Evolutionary conservation across 805 yeast species (phyloP).

Genomic region (Ogataea dorogensis): DNA sequence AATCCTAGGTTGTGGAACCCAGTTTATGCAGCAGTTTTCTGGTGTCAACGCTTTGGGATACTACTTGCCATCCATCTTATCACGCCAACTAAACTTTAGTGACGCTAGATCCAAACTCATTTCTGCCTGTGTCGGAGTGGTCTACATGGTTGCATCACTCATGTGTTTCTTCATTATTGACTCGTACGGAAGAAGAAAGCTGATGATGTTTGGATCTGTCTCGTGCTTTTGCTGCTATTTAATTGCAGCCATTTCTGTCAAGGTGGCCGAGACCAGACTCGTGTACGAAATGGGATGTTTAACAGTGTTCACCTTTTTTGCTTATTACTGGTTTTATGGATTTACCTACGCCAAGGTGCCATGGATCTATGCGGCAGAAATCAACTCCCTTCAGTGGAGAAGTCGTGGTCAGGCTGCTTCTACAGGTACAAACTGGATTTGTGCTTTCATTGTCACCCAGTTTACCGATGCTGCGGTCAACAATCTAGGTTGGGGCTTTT

Average conservation of each 20-base stretch:
- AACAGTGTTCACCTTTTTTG: constrained; percentile 52
- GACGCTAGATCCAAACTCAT: constrained; percentile 53
- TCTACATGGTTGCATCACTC: constrained; percentile 54
- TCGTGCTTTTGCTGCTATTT: constrained; percentile 48
- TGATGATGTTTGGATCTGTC: constrained; percentile 40
- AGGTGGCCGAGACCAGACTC: constrained; percentile 8
- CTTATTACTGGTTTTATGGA: constrained; percentile 44
- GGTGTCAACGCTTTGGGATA: constrained; percentile 70
- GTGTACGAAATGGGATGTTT: constrained; percentile 40
- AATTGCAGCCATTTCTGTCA: constrained; percentile 34
- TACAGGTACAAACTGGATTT: constrained; percentile 66
- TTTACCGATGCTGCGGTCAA: constrained; percentile 55
- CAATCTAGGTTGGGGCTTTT: constrained; percentile 59
- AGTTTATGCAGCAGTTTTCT: constrained; percentile 66
- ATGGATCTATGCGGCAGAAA: constrained; percentile 67
- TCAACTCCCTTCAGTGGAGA: constrained; percentile 63
- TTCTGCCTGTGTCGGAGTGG: constrained; percentile 61
- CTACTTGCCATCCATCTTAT: constrained; percentile 55
- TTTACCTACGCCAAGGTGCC: constrained; percentile 38
- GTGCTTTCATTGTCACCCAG: constrained; percentile 64
- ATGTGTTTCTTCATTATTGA: constrained; percentile 61
- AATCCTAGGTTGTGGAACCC: constrained; percentile 28
- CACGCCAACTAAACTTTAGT: constrained; percentile 45
- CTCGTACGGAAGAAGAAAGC: constrained; percentile 62
- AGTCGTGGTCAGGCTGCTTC: constrained; percentile 60